Evolutionary conservation across 805 yeast genomes (phyloP).

Genomic region (Cyberlindnera saturnus): DNA sequence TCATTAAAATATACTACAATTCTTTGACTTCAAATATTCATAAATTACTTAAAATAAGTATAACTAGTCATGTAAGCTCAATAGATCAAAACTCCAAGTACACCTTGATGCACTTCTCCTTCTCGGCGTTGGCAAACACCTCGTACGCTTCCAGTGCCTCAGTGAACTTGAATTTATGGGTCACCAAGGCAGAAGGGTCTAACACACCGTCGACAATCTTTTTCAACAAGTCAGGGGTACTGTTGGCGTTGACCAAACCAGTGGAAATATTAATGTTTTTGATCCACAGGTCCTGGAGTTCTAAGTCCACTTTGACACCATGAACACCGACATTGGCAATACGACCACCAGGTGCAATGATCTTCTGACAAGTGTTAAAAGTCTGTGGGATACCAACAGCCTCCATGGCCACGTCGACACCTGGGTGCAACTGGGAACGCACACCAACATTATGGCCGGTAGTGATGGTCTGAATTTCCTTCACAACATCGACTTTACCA

Average conservation of each 20-base stretch:
- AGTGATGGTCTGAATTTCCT: conserved; percentile 31
- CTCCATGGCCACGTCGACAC: conserved; percentile 58
- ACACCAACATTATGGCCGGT: conserved; percentile 14
- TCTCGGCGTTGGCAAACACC: conserved; percentile 45
- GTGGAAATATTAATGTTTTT: conserved; percentile 38
- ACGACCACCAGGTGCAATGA: conserved; percentile 54
- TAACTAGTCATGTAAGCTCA: too few species aligned
- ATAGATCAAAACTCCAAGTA: conserved; percentile 12
- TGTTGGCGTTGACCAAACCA: conserved; percentile 44
- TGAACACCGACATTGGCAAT: conserved; percentile 61
- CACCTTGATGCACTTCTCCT: conserved; percentile 50
- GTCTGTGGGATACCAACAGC: conserved; percentile 63
- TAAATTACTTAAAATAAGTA: too few species aligned
- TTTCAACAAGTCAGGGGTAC: conserved; percentile 33
- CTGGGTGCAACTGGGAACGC: conserved; percentile 29
- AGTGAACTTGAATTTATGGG: conserved; percentile 49
- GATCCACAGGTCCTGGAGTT: conserved; percentile 40
- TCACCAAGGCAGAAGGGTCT: conserved; percentile 48
- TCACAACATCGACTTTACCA: conserved; percentile 34
- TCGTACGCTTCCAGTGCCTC: conserved; percentile 59
- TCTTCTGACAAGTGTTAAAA: conserved; percentile 51
- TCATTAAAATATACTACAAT: too few species aligned
- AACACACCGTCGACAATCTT: conserved; percentile 27
- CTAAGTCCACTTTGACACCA: conserved; percentile 35
- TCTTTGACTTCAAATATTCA: too few species aligned